These are phyloP conservation scores for Cladosporium sp. DNA, from an alignment of 2,329 filamentous ascomycete species.

Conservation along the genomic window DNA sequence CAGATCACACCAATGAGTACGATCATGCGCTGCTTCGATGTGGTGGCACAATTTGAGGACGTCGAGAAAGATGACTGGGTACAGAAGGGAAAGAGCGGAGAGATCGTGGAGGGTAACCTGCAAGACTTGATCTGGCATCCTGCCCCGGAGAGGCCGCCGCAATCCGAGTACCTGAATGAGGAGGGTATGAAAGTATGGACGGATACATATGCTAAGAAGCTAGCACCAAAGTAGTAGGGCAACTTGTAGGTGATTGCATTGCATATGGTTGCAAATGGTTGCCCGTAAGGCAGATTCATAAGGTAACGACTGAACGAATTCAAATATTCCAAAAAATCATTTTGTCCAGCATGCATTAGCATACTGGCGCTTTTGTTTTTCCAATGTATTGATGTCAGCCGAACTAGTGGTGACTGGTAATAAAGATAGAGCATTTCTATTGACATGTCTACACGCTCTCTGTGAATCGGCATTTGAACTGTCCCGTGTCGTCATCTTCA, in stretches of 20 bases:
- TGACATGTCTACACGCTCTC: too few relatives aligned
- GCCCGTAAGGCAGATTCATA: too few relatives aligned
- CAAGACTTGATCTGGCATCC: constrained; percentile 25
- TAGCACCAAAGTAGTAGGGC: constrained; percentile 11
- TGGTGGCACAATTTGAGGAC: constrained; percentile 25
- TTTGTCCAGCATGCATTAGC: too few relatives aligned
- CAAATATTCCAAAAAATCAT: too few relatives aligned
- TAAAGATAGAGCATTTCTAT: too few relatives aligned
- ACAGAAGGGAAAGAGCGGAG: constrained; percentile 21
- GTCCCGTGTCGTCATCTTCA: constrained; percentile 1
- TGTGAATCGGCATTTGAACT: constrained; percentile 7
- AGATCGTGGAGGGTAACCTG: constrained; percentile 27
- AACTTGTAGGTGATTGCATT: too few relatives aligned
- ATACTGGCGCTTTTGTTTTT: too few relatives aligned
- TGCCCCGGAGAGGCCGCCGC: constrained; percentile 17
- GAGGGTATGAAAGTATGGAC: constrained; percentile 24
- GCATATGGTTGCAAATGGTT: too few relatives aligned
- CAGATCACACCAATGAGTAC: constrained; percentile 39
- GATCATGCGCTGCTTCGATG: constrained; percentile 38
- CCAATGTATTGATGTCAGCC: too few relatives aligned
- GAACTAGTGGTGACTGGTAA: too few relatives aligned
- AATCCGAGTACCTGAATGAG: constrained; percentile 19
- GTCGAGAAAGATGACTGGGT: constrained; percentile 26
- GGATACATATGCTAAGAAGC: constrained; percentile 24
- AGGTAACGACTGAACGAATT: too few relatives aligned